Percentiles rank a stretch among this genome's conserved stretches.
Conservation (phyloP, 305 asterid genomes). For the Andrographis paniculata region DNA sequence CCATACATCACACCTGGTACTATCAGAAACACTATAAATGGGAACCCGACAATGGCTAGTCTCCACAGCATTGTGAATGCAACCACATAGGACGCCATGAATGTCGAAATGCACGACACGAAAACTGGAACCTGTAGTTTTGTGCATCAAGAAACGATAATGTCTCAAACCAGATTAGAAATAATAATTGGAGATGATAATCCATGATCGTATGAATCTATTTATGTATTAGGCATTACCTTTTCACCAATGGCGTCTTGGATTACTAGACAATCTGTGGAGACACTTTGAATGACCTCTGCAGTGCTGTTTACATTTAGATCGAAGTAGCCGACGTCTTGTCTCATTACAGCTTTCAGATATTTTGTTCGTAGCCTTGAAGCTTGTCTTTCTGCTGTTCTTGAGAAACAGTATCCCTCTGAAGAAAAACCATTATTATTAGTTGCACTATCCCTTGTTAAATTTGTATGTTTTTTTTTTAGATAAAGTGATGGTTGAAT, state of each 20-base stretch:
- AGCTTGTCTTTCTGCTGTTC: conserved; percentile 94
- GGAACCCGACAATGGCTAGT: conserved; percentile 70
- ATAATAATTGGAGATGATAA: neutral
- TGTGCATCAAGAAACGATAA: neutral
- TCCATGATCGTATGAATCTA: neutral
- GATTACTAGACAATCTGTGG: conserved; percentile 80
- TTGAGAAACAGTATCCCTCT: conserved; percentile 99
- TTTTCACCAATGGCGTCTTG: conserved; percentile 91
- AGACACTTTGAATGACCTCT: conserved; percentile 74
- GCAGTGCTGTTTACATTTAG: conserved; percentile 82
- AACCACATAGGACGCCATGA: conserved; percentile 53
- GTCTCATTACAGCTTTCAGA: conserved; percentile 84
- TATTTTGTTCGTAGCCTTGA: conserved; percentile 63
- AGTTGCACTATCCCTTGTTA: too few species aligned
- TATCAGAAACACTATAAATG: conserved; percentile 51
- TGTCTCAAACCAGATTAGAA: neutral
- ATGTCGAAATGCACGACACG: conserved; percentile 66
- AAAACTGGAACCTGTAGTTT: conserved; percentile 65
- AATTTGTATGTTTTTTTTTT: too few species aligned
- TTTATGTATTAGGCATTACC: conserved; percentile 24
- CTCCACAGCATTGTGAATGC: conserved; percentile 76
- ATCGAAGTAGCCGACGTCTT: conserved; percentile 92
- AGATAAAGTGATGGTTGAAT: too few species aligned
- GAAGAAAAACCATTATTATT: too few species aligned
- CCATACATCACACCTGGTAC: conserved; percentile 92